Evolutionary conservation across 306 rosid species (phyloP), one percentile per base, ranked within the genome.

Genomic region (Sophora flavescens): DNA sequence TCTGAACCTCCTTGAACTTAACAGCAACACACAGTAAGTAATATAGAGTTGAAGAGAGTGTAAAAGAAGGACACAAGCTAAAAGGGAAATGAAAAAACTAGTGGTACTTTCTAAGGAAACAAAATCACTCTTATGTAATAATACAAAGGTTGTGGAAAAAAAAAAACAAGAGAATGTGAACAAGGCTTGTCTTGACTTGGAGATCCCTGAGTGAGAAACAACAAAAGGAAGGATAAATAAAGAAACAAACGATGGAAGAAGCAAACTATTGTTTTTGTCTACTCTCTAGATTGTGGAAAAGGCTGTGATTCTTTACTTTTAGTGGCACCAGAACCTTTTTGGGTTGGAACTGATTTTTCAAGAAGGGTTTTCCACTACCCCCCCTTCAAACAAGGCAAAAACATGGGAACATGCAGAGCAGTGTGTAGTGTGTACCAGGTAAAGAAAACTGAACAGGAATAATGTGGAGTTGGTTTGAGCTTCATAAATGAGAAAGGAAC

Each of bases 401-500:
- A 74, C 48, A 74, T 52, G 35, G 39, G 28, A 62, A 32, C 77
- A 79, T 77, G 68, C 74, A 66, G 59, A 30, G 18, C 6, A 15
- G 39, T 28, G 68, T 60, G 71, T 28, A 15, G 39, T 28, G 68
- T 60, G 71, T 28, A 44, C 58, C 0, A 67, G 66, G 44, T 2
- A 80, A 81, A 84, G 77, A 70, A 60, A 75, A 15, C 39, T 30
- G 50, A n/a, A 64, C 2, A 35, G 14, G 15, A 77, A 33, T 9
- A 77, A 33, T 9, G 58, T 54, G 77, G 70, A 8, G 44, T 80
- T 2, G 80, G 22, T 44, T 75, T 50, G 84, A 72, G 80, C n/a
- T 73, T 72, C 92, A 86, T 85, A 84, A 85, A 87, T 85, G 89
- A 73, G 78, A 71, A 68, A 77, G 76, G 64, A 59, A 63, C 61